Conservation (phyloP, 768 basidiomycete genomes). For the Suillus spraguei region DNA sequence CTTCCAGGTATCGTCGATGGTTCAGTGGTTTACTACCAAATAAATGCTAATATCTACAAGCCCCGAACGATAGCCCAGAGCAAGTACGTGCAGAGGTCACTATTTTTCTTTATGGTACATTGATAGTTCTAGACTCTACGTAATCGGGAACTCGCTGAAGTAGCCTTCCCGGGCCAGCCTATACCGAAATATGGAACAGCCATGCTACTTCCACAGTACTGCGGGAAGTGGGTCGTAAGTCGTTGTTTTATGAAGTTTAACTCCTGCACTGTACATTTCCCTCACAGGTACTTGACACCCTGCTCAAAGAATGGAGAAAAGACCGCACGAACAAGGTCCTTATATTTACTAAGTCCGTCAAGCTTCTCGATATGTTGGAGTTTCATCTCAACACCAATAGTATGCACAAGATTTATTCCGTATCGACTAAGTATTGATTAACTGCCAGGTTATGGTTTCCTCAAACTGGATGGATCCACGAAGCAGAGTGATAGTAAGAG, state of each 20-base stretch:
- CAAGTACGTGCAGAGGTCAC: slow-evolving; percentile 46
- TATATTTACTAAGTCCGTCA: slow-evolving; percentile 92
- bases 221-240: slow-evolving; percentile 84
- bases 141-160: slow-evolving; percentile 60
- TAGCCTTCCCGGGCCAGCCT: slow-evolving; percentile 61
- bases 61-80: slow-evolving; percentile 65
- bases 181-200: slow-evolving; percentile 64
- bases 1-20: slow-evolving; percentile 61
- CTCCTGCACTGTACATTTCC: background rate
- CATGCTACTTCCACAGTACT: slow-evolving; percentile 64
- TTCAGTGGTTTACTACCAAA: background rate
- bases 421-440: slow-evolving; percentile 8
- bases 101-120: background rate
- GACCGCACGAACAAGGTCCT: slow-evolving; percentile 82
- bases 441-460: slow-evolving; percentile 54
- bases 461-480: slow-evolving; percentile 81
- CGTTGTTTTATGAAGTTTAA: background rate
- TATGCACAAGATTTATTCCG: slow-evolving; percentile 28
- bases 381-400: slow-evolving; percentile 66
- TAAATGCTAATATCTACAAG: slow-evolving; percentile 38
- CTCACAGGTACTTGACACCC: slow-evolving; percentile 64
- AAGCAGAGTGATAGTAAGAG: slow-evolving; percentile 65
- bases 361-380: slow-evolving; percentile 83
- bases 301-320: slow-evolving; percentile 69
- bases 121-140: slow-evolving; percentile 41